phyloP scores from a whole-genome alignment of 2,329 filamentous ascomycete genomes.

The Fusarium albidum region DNA sequence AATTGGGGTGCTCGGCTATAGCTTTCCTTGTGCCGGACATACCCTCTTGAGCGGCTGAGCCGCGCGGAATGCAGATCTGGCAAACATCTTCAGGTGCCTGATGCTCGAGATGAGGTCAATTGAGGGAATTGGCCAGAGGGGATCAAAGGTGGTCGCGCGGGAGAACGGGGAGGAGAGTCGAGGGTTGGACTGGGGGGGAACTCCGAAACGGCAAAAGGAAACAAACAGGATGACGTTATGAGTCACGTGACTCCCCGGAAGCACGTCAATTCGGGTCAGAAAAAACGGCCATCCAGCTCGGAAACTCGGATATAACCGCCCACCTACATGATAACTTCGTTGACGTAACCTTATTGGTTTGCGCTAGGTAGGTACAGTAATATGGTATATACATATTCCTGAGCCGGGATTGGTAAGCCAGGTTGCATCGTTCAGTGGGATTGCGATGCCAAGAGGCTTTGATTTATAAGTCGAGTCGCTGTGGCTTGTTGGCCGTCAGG shows the following conservation, averaged over 20 bases:
- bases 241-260: conserved; percentile 33
- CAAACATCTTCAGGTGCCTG: conserved; percentile 64
- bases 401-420: conserved; percentile 11
- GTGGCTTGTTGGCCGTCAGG: conserved; percentile 2
- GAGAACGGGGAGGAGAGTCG: conserved; percentile 17
- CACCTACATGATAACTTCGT: neutral
- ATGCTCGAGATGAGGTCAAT: conserved; percentile 32
- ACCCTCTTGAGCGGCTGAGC: conserved; percentile 73
- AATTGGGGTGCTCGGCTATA: no score
- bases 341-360: neutral
- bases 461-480: neutral
- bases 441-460: conserved; percentile 3
- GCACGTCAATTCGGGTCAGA: neutral
- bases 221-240: conserved; percentile 30
- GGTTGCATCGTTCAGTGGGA: neutral
- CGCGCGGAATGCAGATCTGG: conserved; percentile 70
- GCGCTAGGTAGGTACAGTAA: no score
- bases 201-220: conserved; percentile 22
- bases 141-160: conserved; percentile 20
- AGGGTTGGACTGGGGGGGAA: conserved; percentile 14
- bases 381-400: no score
- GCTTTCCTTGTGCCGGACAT: conserved; percentile 42
- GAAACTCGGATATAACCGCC: conserved; percentile 6
- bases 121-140: conserved; percentile 33
- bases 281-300: neutral